Base-by-base conservation (phyloP, 345 rosid genomes). In the Reutealis trisperma region DNA sequence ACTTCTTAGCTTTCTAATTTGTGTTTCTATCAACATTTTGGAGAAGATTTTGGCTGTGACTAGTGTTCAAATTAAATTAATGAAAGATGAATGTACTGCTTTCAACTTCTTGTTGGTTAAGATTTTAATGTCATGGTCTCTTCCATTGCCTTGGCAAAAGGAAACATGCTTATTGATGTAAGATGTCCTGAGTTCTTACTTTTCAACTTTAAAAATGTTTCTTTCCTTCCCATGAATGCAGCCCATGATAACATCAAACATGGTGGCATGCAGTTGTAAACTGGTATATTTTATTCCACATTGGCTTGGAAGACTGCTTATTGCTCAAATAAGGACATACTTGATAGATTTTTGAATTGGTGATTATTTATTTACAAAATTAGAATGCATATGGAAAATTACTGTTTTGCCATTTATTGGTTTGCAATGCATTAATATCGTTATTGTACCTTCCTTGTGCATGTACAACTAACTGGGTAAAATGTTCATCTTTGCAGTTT, bases 401-500 rank as follows among this genome's bases (percentile, higher is more conserved):
- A 27, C 22, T 63, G 24, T 15, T 12, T 73, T 60, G 5, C 19
- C 12, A n/a, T 24, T 66, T 66, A 16, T 41, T 21, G 6, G 22
- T 1, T 24, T 44, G 32, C 11, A 49, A 3, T 51, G 32, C 16
- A 16, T 12, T 42, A 13, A 12, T 22, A 7, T 19, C 34, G 4
- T 73, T 44, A 25, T n/a, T 16, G 24, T 32, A 32, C 42, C n/a
- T 30, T 42, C 64, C 45, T 4, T 22, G 59, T 44, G 21, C 37
- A 19, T 34, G 41, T 63, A 32, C 59, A 30, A 44, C 69, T 79
- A 16, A 67, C 72, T 71, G 61, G 32, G 49, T 75, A 10, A 78
- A 27, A 63, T 30, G 68, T 70, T 52, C 41, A 32, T 79, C 58
- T 78, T 21, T 89, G 82, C 94, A 95, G 97, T 84, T 85, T 96